Percentiles rank a stretch among this genome's conserved stretches.
Evolutionary conservation across 2,329 filamentous ascomycete genomes (phyloP).

Genomic region (Colletotrichum tamarilloi): DNA sequence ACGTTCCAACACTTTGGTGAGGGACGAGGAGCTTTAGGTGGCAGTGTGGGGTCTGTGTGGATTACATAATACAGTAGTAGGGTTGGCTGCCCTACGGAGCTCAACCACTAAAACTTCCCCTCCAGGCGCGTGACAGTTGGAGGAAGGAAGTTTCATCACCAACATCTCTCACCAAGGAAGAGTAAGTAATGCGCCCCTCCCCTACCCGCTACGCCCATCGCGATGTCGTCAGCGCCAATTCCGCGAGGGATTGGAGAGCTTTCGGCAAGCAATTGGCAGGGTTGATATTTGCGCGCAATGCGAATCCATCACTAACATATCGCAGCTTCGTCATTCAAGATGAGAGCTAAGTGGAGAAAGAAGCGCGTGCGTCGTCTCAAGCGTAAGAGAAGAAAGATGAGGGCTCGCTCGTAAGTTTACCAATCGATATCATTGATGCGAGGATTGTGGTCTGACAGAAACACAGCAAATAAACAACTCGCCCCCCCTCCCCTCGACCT

Average conservation of each 20-base stretch:
- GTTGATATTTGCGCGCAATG: background rate
- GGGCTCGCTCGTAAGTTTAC: constrained; percentile 89
- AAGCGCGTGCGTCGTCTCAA: constrained; percentile 99
- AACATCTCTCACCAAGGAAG: constrained; percentile 37
- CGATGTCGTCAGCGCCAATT: background rate
- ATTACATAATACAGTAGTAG: constrained; percentile 29
- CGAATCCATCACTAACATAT: constrained; percentile 1
- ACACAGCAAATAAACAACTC: constrained; percentile 75
- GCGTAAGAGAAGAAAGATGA: constrained; percentile 99
- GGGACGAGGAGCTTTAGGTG: background rate
- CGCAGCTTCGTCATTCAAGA: constrained; percentile 61
- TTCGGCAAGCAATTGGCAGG: background rate
- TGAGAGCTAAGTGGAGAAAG: constrained; percentile 99
- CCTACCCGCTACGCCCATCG: background rate
- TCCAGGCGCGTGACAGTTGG: constrained; percentile 6
- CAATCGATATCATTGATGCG: background rate
- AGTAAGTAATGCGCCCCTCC: constrained; percentile 32
- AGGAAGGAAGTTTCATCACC: constrained; percentile 36
- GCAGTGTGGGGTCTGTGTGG: background rate
- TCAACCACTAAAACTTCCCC: constrained; percentile 35
- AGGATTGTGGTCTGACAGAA: constrained; percentile 44
- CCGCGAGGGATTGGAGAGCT: background rate
- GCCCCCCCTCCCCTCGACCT: constrained; percentile 64
- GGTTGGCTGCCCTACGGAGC: constrained; percentile 35
- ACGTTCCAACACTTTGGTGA: background rate